phyloP scores from a whole-genome alignment of 2,329 filamentous ascomycete species.

The Sporothrix brasiliensis region DNA sequence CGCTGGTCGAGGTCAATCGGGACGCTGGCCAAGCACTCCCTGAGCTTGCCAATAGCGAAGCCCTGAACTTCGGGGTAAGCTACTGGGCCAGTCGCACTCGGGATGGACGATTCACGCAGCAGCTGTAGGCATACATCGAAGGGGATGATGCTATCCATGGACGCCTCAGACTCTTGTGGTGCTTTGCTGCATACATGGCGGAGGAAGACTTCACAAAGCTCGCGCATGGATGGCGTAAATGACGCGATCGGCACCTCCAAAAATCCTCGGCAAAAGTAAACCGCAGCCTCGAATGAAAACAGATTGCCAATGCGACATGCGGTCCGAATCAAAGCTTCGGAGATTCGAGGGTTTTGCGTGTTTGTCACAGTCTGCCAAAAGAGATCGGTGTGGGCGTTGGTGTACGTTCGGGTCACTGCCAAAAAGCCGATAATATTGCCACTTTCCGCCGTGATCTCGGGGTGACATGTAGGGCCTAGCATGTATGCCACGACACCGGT shows the following conservation, averaged over 20 bases:
- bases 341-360: slow-evolving; percentile 82
- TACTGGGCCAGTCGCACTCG: slow-evolving; percentile 56
- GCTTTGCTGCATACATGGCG: slow-evolving; percentile 51
- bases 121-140: slow-evolving; percentile 65
- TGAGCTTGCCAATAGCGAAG: slow-evolving; percentile 65
- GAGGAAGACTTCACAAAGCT: slow-evolving; percentile 63
- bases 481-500: slow-evolving; percentile 82
- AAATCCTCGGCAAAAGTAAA: slow-evolving; percentile 73
- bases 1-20: slow-evolving; percentile 61
- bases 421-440: slow-evolving; percentile 86
- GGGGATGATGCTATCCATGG: slow-evolving; percentile 46
- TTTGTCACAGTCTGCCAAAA: slow-evolving; percentile 83
- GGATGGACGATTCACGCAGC: slow-evolving; percentile 69
- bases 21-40: slow-evolving; percentile 57
- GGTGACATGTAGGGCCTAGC: slow-evolving; percentile 86
- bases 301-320: slow-evolving; percentile 52
- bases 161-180: not conserved
- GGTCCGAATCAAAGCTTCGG: slow-evolving; percentile 76
- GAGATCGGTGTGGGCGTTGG: slow-evolving; percentile 69
- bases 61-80: slow-evolving; percentile 64
- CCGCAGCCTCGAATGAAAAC: slow-evolving; percentile 53
- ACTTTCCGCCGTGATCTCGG: slow-evolving; percentile 80
- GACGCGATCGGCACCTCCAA: slow-evolving; percentile 63
- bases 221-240: slow-evolving; percentile 64
- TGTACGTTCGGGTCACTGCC: slow-evolving; percentile 75